Evolutionary conservation across 2,329 filamentous ascomycete genomes (phyloP), one percentile per base, ranked within the genome.

Genomic region (Beauveria medogensis): DNA sequence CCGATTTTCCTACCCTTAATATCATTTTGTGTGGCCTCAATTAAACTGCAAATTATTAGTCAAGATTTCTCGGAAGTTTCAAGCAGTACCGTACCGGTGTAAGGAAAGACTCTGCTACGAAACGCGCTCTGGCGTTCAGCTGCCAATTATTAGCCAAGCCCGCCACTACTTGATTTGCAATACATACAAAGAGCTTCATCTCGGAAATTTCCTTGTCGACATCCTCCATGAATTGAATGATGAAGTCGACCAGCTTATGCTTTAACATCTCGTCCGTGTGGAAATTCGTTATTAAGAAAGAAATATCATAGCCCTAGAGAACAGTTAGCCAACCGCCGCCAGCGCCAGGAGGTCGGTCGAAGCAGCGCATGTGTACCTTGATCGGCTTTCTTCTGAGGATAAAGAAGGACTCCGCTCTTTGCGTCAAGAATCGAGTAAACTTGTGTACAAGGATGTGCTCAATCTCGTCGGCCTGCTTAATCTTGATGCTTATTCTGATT

Each of bases 181-280:
- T 37, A 80, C 91, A 68, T 83, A 97, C 93, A 76, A 99, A 99
- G 70, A 99, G 88, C 83, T 99, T 99, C 94, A 99, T 97, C 78
- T 99, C 95, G 3, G 94, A 97, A 63, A 99, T 99, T 76, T 99
- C 94, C 82, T 99, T 99, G 76, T 99, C 95, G 5, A 99, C 95
- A 74, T 99, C 94, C 76, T 99, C 93, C 93, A 99, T 97, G 71
- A 99, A 99, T 71, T 97, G 88, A 66, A 99, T 97, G 68, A 99
- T 96, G 71, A 99, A 99, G 74, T 99, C 94, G 40, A 99, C 95
- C 68, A 99, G 82, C 80, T 99, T 97, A 74, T 99, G 93, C 81
- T 97, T 97, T 73, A 97, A 76, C 92, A 99, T 96, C 73, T 95
- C 90, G 75, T 97, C 94, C 5, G 94, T 97, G 71, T 99, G 94